A percentile compares a stretch with the other conserved stretches of the same genome.
Evolutionary conservation across 208 protist species (phyloP).

Genomic region (Herpetomonas samuelpessoai): DNA sequence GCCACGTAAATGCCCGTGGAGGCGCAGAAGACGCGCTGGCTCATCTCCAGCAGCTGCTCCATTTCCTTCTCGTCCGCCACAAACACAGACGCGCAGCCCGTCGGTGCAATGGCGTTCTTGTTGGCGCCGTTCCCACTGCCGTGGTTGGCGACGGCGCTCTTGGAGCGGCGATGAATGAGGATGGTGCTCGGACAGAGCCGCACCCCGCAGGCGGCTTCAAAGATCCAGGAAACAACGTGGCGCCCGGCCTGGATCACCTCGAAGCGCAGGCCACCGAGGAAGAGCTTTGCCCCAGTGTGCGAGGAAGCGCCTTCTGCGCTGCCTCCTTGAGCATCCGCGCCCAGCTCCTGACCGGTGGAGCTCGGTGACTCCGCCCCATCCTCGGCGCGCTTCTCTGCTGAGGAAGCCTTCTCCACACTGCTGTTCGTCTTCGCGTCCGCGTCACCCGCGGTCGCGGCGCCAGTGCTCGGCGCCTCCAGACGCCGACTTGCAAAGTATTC

Average conservation of each 20-base stretch:
- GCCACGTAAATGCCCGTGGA: constrained; percentile 67
- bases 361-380: no score
- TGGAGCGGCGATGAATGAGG: constrained; percentile 75
- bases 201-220: constrained; percentile 58
- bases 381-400: no score
- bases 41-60: constrained; percentile 49
- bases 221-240: constrained; percentile 69
- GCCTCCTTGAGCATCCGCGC: no score
- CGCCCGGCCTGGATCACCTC: constrained; percentile 79
- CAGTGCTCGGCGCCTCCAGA: constrained; percentile 33
- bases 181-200: constrained; percentile 45
- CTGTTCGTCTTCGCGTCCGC: constrained; percentile 4
- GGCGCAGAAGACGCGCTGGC: constrained; percentile 77
- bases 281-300: constrained; percentile 79
- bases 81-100: constrained; percentile 79
- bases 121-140: not conserved
- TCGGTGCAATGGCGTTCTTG: constrained; percentile 34
- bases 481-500: constrained; percentile 13
- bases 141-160: constrained; percentile 32
- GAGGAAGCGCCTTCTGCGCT: no score
- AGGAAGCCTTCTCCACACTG: no score
- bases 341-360: no score
- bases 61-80: constrained; percentile 48
- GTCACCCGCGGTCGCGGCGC: not conserved
- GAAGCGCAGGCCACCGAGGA: constrained; percentile 80